Evolutionary conservation across 768 basidiomycete genomes (phyloP).

Genomic region (Pilatotrama ljubarskyi): DNA sequence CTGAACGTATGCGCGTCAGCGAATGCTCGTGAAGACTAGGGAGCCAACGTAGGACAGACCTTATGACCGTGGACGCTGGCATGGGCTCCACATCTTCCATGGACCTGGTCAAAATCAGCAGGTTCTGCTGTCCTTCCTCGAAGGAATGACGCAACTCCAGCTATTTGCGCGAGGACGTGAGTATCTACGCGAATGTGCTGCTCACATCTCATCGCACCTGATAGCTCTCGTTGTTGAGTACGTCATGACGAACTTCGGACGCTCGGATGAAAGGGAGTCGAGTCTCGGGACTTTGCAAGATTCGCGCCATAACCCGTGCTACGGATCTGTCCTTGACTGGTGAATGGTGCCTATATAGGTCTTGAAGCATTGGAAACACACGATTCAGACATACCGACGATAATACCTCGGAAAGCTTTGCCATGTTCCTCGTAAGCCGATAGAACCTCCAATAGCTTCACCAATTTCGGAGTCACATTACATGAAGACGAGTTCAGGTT

Average conservation of each 20-base stretch:
- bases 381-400: constrained; percentile 50
- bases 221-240: background rate
- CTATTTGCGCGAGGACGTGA: constrained; percentile 30
- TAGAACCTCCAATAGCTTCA: constrained; percentile 58
- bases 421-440: constrained; percentile 53
- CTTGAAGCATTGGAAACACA: background rate
- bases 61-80: constrained; percentile 56
- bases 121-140: constrained; percentile 55
- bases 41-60: constrained; percentile 43
- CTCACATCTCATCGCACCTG: background rate
- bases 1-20: constrained; percentile 33
- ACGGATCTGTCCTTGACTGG: constrained; percentile 55
- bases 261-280: constrained; percentile 12
- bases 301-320: constrained; percentile 49
- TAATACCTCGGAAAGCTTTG: constrained; percentile 61
- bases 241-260: background rate
- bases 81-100: constrained; percentile 63
- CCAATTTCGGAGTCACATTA: constrained; percentile 71
- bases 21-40: background rate
- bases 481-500: constrained; percentile 55
- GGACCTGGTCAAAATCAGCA: constrained; percentile 61
- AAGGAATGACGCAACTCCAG: constrained; percentile 53
- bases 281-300: background rate
- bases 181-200: too few relatives aligned
- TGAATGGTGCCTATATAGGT: background rate